phyloP scores from a whole-genome alignment of 2,329 filamentous ascomycete species.

The Keithomyces neogunnii region DNA sequence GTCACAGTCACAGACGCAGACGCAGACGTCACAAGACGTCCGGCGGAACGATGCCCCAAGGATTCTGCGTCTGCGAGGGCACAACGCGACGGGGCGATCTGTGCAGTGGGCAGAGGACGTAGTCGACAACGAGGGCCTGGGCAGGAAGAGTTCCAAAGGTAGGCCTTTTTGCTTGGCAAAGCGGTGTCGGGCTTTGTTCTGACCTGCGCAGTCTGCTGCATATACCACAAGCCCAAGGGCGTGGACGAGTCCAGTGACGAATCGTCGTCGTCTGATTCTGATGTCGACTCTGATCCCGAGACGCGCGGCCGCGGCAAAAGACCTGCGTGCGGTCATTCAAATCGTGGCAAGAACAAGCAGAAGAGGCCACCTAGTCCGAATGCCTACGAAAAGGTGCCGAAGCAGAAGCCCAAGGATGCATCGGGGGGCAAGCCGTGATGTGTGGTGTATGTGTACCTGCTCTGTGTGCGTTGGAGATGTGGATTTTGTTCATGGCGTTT shows the following conservation, averaged over 20 bases:
- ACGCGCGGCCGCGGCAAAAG: conserved; percentile 25
- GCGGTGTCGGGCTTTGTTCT: neutral
- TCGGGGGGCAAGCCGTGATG: neutral
- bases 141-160: conserved; percentile 93
- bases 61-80: conserved; percentile 43
- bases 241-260: conserved; percentile 76
- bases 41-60: conserved; percentile 20
- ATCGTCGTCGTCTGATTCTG: conserved; percentile 48
- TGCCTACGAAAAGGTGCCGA: conserved; percentile 68
- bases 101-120: conserved; percentile 93
- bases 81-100: conserved; percentile 40
- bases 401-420: conserved; percentile 28
- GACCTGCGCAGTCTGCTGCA: conserved; percentile 74
- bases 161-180: conserved; percentile 5
- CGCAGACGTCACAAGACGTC: neutral
- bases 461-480: no score
- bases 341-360: conserved; percentile 22
- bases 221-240: conserved; percentile 80
- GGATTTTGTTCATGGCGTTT: no score
- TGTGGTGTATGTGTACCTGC: neutral
- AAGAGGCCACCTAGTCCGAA: conserved; percentile 58
- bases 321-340: conserved; percentile 26
- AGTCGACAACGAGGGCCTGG: conserved; percentile 90
- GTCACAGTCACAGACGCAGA: conserved; percentile 16
- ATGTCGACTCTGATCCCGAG: conserved; percentile 37